Evolutionary conservation across 1,284 basidiomycete genomes (phyloP).

Genomic region (Microbotryomycetes sp.): DNA sequence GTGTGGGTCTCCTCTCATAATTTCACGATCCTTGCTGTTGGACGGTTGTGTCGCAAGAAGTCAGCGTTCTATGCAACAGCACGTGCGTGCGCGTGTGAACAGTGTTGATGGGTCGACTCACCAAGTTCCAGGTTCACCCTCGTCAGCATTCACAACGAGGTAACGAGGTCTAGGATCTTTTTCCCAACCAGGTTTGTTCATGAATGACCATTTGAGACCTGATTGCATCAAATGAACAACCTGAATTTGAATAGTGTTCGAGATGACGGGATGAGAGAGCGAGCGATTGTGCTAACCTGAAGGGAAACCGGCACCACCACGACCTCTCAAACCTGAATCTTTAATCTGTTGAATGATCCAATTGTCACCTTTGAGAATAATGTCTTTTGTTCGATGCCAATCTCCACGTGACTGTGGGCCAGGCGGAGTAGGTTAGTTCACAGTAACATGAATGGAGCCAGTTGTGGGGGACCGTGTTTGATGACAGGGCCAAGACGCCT

Average conservation of each 20-base stretch:
- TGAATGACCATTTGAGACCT: conserved; percentile 78
- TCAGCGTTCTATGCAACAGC: too few species aligned
- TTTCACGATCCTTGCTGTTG: conserved; percentile 82
- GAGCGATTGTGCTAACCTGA: conserved; percentile 48
- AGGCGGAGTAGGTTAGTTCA: not conserved
- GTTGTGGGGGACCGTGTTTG: not conserved
- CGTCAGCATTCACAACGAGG: conserved; percentile 95
- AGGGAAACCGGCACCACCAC: conserved; percentile 96
- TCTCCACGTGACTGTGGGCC: conserved; percentile 73
- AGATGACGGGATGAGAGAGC: not conserved
- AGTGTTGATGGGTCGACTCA: too few species aligned
- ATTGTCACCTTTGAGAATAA: conserved; percentile 87
- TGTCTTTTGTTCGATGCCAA: conserved; percentile 97
- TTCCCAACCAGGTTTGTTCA: conserved; percentile 99
- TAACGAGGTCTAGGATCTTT: conserved; percentile 89
- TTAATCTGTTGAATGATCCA: conserved; percentile 92
- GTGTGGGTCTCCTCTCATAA: conserved; percentile 94
- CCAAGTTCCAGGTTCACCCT: conserved; percentile 97
- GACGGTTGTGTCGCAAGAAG: too few species aligned
- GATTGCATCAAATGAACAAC: too few species aligned
- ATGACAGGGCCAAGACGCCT: not conserved
- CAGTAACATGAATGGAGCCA: not conserved
- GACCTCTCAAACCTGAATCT: conserved; percentile 89
- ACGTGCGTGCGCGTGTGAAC: too few species aligned
- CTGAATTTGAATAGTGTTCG: not conserved